A percentile compares a stretch with the other conserved stretches of the same genome.
Evolutionary conservation across 2,329 filamentous ascomycete genomes (phyloP).

Genomic region (Endoconidiophora polonica): DNA sequence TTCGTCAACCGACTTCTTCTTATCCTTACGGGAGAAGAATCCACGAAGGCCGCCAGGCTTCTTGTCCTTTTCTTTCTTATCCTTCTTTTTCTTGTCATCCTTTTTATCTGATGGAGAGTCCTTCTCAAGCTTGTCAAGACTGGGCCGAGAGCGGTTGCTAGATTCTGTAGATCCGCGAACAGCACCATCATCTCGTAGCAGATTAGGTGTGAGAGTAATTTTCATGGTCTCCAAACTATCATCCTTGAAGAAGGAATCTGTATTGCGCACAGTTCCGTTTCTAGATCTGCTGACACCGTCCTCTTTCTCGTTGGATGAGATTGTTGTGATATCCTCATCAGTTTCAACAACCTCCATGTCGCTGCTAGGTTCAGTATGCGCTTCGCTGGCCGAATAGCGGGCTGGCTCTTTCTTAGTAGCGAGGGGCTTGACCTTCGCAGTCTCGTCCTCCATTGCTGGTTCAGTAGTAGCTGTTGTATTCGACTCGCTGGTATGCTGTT

Average conservation of each 20-base stretch:
- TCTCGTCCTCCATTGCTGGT: constrained; percentile 29
- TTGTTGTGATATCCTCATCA: neutral
- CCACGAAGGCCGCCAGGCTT: constrained; percentile 40
- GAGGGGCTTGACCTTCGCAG: constrained; percentile 39
- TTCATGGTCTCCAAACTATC: constrained; percentile 91
- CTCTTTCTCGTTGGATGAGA: constrained; percentile 11
- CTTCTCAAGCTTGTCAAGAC: constrained; percentile 52
- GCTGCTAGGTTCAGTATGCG: too few relatives aligned
- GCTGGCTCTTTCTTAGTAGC: constrained; percentile 25
- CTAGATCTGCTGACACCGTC: constrained; percentile 47
- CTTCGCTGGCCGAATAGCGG: constrained; percentile 22
- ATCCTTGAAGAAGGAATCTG: constrained; percentile 95
- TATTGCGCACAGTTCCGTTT: constrained; percentile 77
- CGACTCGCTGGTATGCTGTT: constrained; percentile 19
- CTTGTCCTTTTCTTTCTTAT: constrained; percentile 57
- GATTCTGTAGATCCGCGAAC: constrained; percentile 35
- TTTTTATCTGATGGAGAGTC: constrained; percentile 41
- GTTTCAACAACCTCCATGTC: neutral
- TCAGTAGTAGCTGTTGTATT: constrained; percentile 6
- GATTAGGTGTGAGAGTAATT: constrained; percentile 85
- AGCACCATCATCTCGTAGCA: constrained; percentile 64
- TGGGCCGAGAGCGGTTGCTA: constrained; percentile 39
- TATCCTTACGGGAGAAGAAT: constrained; percentile 47
- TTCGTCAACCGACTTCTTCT: constrained; percentile 38
- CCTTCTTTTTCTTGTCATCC: constrained; percentile 59